Conservation (phyloP, 2,329 filamentous ascomycete species). For the Didymella keratinophila region DNA sequence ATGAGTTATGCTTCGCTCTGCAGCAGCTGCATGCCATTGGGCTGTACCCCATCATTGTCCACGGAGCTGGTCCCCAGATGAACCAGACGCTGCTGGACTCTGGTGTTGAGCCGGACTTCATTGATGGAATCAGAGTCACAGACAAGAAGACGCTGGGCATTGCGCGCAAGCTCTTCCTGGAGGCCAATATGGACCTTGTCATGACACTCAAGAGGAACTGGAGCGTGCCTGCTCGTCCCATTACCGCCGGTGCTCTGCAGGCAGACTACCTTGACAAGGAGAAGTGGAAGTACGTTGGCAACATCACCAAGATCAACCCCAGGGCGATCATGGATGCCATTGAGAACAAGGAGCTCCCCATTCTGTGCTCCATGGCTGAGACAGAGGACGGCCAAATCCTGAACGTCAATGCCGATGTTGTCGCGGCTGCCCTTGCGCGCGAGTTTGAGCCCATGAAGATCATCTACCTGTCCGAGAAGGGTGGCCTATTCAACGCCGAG, state of each 20-base stretch:
- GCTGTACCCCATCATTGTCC: conserved; percentile 92
- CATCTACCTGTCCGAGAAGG: conserved; percentile 98
- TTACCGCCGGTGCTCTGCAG: conserved; percentile 87
- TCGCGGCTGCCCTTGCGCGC: conserved; percentile 89
- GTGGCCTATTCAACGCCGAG: conserved; percentile 91
- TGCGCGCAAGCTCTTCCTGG: conserved; percentile 89
- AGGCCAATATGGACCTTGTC: conserved; percentile 93
- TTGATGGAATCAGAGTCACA: conserved; percentile 94
- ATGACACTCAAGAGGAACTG: conserved; percentile 83
- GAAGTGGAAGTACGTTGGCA: conserved; percentile 94
- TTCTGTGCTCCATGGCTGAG: conserved; percentile 96
- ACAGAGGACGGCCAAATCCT: conserved; percentile 88
- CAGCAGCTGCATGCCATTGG: conserved; percentile 95
- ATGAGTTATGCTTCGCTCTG: conserved; percentile 87
- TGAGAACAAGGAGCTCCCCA: conserved; percentile 83
- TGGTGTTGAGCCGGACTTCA: conserved; percentile 92
- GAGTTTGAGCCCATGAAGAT: conserved; percentile 94
- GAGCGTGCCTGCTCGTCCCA: conserved; percentile 86
- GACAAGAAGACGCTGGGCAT: conserved; percentile 93
- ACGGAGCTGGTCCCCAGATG: conserved; percentile 93
- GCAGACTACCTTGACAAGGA: conserved; percentile 96
- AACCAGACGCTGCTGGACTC: conserved; percentile 90
- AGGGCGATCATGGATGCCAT: conserved; percentile 90
- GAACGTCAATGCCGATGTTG: conserved; percentile 98
- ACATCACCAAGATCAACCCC: conserved; percentile 92